Evolutionary conservation across 2,329 filamentous ascomycete genomes (phyloP), one percentile per base, ranked within the genome.

Genomic region (Colletotrichum karsti): DNA sequence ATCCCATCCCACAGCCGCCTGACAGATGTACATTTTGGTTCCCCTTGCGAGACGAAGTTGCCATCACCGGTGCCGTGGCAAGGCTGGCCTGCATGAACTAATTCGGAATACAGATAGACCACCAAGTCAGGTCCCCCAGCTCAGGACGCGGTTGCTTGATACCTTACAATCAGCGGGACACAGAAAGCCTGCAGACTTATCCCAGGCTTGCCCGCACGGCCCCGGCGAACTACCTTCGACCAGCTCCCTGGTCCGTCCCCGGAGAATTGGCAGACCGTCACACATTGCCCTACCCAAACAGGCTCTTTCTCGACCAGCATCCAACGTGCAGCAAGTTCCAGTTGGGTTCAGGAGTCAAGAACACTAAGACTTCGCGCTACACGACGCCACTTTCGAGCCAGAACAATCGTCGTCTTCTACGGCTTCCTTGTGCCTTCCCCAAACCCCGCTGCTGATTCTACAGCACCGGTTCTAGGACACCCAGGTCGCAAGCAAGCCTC

Each of bases 21-120:
- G 48, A 61, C 44, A 54, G 56, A 39, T 55, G 63, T 66, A 66
- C 57, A 22, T 37, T 61, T 26, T 42, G 33, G 51, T 24, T 63
- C 53, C 65, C 66, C 62, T 60, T 61, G 61, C 60, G 26, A 42
- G 39, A 54, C 20, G 30, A 53, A 46, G 20, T 59, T 53, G 37
- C 53, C 46, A 68, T 48, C 62, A 59, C 37, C 53, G 13, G 53
- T 65, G 53, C 53, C 18, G 53, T 65, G 53, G 66, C 62, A 67
- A 69, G 66, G 62, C 62, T 66, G 66, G 62, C 62, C 66, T 66
- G 66, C 66, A 69, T 69, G 63, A 66, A 65, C 66, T 69, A 68
- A 68, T 59, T 54, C 60, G 44, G 65, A 68, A 59, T 42, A 68
- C 62, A 69, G 54, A 60, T 13, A 58, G 37, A 42, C 26, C 42